These are phyloP conservation scores for Chrysopogon serrulatus DNA, from an alignment of 176 grass and related monocot genomes.

Conservation along the genomic window DNA sequence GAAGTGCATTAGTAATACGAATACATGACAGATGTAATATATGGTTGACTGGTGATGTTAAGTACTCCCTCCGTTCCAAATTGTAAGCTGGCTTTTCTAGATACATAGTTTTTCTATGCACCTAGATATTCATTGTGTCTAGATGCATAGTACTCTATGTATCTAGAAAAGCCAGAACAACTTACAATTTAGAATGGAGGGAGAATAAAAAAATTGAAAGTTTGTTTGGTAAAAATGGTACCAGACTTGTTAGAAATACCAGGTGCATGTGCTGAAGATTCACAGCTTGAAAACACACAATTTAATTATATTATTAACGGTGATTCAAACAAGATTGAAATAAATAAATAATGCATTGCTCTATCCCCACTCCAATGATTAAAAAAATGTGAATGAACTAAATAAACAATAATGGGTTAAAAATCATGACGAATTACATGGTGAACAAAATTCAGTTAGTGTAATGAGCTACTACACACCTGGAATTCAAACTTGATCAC, in stretches of 20 bases:
- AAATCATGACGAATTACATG: background rate
- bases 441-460: background rate
- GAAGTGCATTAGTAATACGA: background rate
- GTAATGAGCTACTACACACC: conserved; percentile 28
- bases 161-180: too few relatives aligned
- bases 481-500: conserved; percentile 97
- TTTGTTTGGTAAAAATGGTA: background rate
- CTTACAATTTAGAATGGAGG: too few relatives aligned
- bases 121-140: too few relatives aligned
- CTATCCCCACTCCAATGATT: conserved; percentile 3
- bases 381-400: background rate
- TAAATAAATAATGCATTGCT: background rate
- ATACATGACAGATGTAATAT: background rate
- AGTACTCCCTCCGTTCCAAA: too few relatives aligned
- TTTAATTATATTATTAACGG: background rate
- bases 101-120: too few relatives aligned
- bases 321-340: background rate
- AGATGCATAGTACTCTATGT: too few relatives aligned
- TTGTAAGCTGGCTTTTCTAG: too few relatives aligned
- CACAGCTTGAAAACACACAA: background rate
- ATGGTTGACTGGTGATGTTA: background rate
- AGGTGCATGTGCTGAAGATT: background rate
- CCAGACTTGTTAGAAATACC: background rate
- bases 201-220: too few relatives aligned
- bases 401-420: background rate